Evolutionary conservation across 306 rosid genomes (phyloP).

Genomic region (Gleditsia sinensis): DNA sequence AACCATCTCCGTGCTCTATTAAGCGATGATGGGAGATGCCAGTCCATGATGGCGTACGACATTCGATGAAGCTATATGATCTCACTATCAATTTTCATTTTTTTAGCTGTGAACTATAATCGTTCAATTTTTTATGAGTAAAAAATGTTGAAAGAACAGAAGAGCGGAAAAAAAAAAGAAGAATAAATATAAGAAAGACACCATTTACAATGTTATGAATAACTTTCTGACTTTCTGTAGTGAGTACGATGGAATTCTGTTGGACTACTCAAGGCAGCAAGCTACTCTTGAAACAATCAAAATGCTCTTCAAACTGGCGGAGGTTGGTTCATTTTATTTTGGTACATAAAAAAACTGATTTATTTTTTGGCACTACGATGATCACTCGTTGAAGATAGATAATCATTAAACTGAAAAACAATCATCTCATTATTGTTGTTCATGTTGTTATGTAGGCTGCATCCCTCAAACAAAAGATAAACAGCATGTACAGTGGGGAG

Average conservation of each 20-base stretch:
- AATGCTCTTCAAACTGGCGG: conserved; percentile 65
- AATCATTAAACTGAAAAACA: not conserved
- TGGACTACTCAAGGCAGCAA: conserved; percentile 78
- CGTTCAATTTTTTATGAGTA: not conserved
- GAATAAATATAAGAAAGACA: not conserved
- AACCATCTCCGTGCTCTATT: conserved; percentile 74
- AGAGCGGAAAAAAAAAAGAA: not conserved
- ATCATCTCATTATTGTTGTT: conserved; percentile 22
- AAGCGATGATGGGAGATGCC: conserved; percentile 58
- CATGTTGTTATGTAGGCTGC: conserved; percentile 56
- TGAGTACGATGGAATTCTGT: conserved; percentile 58
- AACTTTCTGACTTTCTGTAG: conserved; percentile 38
- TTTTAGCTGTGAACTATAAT: not conserved
- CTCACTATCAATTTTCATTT: not conserved
- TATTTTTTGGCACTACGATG: not conserved
- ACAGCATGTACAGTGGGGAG: conserved; percentile 67
- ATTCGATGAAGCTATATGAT: not conserved
- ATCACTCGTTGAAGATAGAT: not conserved
- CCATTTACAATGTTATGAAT: not conserved
- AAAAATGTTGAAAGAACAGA: not conserved
- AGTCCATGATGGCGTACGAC: conserved; percentile 66
- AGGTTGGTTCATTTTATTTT: conserved; percentile 41
- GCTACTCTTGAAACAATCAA: conserved; percentile 62
- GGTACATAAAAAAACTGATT: not conserved
- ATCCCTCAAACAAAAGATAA: conserved; percentile 61